A percentile compares a stretch with the other conserved stretches of the same genome.
Evolutionary conservation across 768 basidiomycete species (phyloP).

Genomic region (Suillus brevipes): DNA sequence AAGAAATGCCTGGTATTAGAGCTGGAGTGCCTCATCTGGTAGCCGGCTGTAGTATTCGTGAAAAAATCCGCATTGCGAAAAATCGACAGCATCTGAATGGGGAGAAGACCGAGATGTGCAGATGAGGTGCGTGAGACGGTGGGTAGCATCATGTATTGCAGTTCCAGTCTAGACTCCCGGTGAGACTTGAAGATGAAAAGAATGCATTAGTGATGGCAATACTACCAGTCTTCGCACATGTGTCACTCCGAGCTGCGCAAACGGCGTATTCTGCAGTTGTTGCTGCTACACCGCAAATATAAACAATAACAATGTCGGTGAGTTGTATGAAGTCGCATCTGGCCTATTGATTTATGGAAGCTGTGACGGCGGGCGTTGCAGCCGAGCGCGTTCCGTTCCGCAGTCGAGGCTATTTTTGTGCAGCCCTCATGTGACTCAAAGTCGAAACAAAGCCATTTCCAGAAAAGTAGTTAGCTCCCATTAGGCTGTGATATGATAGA

Average conservation of each 20-base stretch:
- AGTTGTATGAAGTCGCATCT: background rate
- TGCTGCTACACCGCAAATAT: background rate
- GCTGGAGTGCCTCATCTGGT: no score
- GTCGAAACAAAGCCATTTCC: no score
- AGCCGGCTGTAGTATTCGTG: background rate
- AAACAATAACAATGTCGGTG: background rate
- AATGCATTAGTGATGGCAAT: no score
- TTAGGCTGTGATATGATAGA: background rate
- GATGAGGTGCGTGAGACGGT: background rate
- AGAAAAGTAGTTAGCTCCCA: background rate
- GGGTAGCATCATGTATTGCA: background rate
- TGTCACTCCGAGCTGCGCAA: background rate
- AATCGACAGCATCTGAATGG: background rate
- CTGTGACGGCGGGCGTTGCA: background rate
- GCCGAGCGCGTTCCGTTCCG: background rate
- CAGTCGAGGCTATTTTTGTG: background rate
- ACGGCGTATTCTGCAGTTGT: background rate
- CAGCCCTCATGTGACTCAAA: no score
- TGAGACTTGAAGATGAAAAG: background rate
- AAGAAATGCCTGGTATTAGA: no score
- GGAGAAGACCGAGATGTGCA: background rate
- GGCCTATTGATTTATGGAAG: background rate
- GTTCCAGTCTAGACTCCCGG: background rate
- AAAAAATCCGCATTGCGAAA: background rate
- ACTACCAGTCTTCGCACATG: background rate